These are phyloP conservation scores for Collariella sp. DNA, from an alignment of 495 filamentous ascomycete genomes.

Conservation along the genomic window DNA sequence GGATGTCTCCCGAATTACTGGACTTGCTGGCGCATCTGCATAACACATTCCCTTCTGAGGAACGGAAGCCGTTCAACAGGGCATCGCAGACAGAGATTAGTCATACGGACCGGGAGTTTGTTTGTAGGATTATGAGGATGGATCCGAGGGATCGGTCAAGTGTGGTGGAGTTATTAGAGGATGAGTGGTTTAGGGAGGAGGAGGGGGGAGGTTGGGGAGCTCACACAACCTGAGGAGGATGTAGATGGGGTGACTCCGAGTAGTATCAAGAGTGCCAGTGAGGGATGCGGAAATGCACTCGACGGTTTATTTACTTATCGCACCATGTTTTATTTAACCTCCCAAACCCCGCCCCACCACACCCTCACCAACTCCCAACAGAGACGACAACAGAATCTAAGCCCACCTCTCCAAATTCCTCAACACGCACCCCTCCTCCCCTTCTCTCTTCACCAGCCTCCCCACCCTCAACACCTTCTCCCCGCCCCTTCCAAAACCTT, in stretches of 20 bases:
- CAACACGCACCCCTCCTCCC: constrained; percentile 59
- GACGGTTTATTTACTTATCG: too few species aligned
- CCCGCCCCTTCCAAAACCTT: constrained; percentile 50
- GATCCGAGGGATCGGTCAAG: background rate
- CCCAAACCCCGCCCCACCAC: background rate
- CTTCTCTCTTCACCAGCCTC: constrained; percentile 46
- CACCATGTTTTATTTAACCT: too few species aligned
- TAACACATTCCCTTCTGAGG: background rate
- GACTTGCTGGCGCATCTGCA: background rate
- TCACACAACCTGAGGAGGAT: too few species aligned
- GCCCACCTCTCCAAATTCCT: constrained; percentile 64
- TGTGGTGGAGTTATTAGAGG: background rate
- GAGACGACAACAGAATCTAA: too few species aligned
- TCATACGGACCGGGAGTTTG: background rate
- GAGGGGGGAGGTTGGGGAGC: too few species aligned
- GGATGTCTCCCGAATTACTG: background rate
- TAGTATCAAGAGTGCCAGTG: too few species aligned
- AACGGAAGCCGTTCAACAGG: background rate
- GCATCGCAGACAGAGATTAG: background rate
- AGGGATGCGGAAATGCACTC: too few species aligned
- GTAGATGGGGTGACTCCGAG: too few species aligned
- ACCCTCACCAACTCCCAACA: background rate
- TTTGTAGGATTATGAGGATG: background rate
- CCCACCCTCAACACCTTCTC: constrained; percentile 77
- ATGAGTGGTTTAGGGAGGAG: background rate